Evolutionary conservation across 176 grass and related monocot genomes (phyloP), one percentile per base, ranked within the genome.

Genomic region (Ensete glaucum): DNA sequence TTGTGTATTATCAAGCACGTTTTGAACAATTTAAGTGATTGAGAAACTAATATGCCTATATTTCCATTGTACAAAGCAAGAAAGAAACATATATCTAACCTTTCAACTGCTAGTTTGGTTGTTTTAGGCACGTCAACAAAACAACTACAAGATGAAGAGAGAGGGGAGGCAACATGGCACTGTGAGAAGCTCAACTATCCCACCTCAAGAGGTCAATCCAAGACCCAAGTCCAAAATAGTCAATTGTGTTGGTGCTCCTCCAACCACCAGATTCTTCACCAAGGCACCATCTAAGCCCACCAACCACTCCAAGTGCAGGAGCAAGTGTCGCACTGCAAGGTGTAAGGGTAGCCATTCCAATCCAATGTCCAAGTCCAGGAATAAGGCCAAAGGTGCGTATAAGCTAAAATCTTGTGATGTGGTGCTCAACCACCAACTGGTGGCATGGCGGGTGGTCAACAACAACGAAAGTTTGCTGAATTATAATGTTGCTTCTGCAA

Each of bases 231-330:
- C 72, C 52, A 14, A 22, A 9, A 63, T 71, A 0, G 1, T 63
- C 56, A 75, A 27, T n/a, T n/a, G 60, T 54, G 49, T 26, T 11
- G 21, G 62, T 21, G 52, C 14, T 9, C 19, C 53, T 17, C 64
- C 72, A 25, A 23, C 58, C 22, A 73, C 83, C 0, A 63, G 64
- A 14, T 29, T 54, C 9, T 85, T 85, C 50, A 64, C 72, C 2
- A 85, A 71, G 23, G 83, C 53, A 48, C 57, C 72, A 8, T 52
- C 77, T 24, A 85, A 66, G 74, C 83, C 71, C 29, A 81, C 77
- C 53, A 85, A 85, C 29, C 83, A 80, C 54, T 85, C 71, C 25
- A 80, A 85, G 69, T 76, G 70, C 71, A 85, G 78, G 3, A 43
- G 77, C 17, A 65, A 69, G 52, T 85, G 77, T 72, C 53, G 54